phyloP scores from a whole-genome alignment of 164 flowering plant genomes.

The Vitis rupestris region DNA sequence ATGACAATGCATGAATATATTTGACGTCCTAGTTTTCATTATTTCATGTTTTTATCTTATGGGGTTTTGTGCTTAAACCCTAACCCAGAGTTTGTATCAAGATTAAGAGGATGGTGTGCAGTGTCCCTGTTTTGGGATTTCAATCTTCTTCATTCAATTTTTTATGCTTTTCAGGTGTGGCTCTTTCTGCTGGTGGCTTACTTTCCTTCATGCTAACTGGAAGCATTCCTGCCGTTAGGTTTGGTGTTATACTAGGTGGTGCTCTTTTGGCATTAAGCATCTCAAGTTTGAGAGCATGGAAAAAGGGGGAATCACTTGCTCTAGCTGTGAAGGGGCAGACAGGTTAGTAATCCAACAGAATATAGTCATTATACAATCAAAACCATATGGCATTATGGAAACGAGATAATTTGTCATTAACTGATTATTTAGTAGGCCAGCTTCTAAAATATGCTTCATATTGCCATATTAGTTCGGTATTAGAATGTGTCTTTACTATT shows the following conservation, averaged over 20 bases:
- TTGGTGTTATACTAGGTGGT: slow-evolving; percentile 91
- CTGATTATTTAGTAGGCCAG: not conserved
- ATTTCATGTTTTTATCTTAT: not conserved
- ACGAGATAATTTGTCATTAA: not conserved
- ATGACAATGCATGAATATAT: not conserved
- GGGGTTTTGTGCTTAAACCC: not conserved
- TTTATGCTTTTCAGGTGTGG: slow-evolving; percentile 52
- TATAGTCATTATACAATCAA: not conserved
- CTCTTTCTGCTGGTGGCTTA: slow-evolving; percentile 78
- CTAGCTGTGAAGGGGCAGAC: slow-evolving; percentile 74
- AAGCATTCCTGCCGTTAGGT: slow-evolving; percentile 77
- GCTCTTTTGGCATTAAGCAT: slow-evolving; percentile 73
- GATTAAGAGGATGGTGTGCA: not conserved
- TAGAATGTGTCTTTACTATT: not conserved
- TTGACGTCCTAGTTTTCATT: not conserved
- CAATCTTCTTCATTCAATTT: not conserved
- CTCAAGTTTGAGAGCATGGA: slow-evolving; percentile 65
- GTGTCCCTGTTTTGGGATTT: not conserved
- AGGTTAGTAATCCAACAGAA: slow-evolving; percentile 40
- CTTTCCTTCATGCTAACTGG: slow-evolving; percentile 89
- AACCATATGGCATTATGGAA: not conserved
- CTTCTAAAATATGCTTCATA: not conserved
- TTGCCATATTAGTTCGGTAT: not conserved
- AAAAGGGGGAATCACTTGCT: slow-evolving; percentile 45
- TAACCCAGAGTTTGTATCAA: not conserved